Evolutionary conservation across 139 green algal species (phyloP).

Genomic region (Trebouxia sp.): DNA sequence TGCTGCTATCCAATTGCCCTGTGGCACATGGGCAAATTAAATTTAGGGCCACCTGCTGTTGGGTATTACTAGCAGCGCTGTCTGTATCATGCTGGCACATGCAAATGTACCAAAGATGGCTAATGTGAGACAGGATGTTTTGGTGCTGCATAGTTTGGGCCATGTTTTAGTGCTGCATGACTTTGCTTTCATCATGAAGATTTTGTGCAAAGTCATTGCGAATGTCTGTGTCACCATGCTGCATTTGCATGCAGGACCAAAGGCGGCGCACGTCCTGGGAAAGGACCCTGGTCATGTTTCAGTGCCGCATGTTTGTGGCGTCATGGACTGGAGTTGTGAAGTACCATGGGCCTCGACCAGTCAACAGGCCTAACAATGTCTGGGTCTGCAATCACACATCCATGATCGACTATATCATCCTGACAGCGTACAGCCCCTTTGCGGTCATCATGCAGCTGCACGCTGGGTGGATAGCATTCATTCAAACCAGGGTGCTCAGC

Average conservation of each 20-base stretch:
- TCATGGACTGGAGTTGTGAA: constrained; percentile 88
- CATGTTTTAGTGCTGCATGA: no score
- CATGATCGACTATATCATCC: constrained; percentile 99
- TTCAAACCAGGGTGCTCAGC: constrained; percentile 86
- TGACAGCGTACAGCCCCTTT: constrained; percentile 88
- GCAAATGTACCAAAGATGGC: no score
- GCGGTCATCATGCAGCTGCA: constrained; percentile 91
- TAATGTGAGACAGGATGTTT: no score
- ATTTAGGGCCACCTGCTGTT: no score
- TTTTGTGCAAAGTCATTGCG: no score
- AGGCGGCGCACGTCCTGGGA: constrained; percentile 32
- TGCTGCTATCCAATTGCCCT: neutral
- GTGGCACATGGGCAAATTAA: no score
- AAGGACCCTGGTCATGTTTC: constrained; percentile 65
- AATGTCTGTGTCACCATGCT: neutral
- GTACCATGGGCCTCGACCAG: constrained; percentile 91
- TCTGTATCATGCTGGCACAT: no score
- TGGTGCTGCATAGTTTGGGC: no score
- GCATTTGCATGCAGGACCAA: neutral
- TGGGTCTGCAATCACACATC: constrained; percentile 99
- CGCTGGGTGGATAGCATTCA: constrained; percentile 82
- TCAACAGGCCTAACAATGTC: constrained; percentile 68
- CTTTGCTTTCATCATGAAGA: no score
- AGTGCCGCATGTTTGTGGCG: constrained; percentile 78
- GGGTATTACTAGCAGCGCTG: no score